phyloP scores from a whole-genome alignment of 2,329 filamentous ascomycete species.

The Aspergillus ibericus region DNA sequence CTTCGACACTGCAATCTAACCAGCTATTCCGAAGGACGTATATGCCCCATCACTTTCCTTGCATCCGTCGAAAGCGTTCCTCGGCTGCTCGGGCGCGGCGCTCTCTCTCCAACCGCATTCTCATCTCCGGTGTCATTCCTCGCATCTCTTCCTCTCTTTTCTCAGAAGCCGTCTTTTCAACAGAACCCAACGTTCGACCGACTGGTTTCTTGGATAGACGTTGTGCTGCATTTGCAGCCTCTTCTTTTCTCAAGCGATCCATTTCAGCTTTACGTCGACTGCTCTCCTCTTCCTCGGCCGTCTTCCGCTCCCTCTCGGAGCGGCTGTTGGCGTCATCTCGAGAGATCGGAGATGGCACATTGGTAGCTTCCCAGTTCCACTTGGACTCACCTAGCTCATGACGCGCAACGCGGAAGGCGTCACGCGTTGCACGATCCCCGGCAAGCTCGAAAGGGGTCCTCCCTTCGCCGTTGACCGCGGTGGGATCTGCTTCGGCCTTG shows the following conservation, averaged over 20 bases:
- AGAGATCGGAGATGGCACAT: constrained; percentile 69
- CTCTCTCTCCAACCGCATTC: constrained; percentile 80
- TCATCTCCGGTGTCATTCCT: constrained; percentile 85
- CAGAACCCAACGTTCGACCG: constrained; percentile 57
- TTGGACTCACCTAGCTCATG: constrained; percentile 72
- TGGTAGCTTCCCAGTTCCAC: constrained; percentile 77
- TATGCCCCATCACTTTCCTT: constrained; percentile 33
- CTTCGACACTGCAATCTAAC: background rate
- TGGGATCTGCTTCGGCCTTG: constrained; percentile 74
- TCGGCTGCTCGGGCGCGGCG: constrained; percentile 87
- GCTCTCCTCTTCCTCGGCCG: constrained; percentile 67
- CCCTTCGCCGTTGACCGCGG: constrained; percentile 68
- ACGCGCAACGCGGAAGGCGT: constrained; percentile 87
- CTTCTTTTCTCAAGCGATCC: constrained; percentile 68
- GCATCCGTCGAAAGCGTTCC: constrained; percentile 73
- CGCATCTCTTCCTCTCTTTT: constrained; percentile 78
- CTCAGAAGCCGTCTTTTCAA: constrained; percentile 75
- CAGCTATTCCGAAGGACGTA: background rate
- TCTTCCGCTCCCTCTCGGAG: constrained; percentile 67
- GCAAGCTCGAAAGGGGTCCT: constrained; percentile 84
- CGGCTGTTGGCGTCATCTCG: constrained; percentile 70
- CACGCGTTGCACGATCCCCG: constrained; percentile 79
- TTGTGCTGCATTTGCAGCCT: constrained; percentile 41
- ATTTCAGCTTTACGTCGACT: constrained; percentile 72
- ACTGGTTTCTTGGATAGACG: constrained; percentile 54